Base-by-base conservation (phyloP, 495 filamentous ascomycete genomes). In the Podospora anserina region DNA sequence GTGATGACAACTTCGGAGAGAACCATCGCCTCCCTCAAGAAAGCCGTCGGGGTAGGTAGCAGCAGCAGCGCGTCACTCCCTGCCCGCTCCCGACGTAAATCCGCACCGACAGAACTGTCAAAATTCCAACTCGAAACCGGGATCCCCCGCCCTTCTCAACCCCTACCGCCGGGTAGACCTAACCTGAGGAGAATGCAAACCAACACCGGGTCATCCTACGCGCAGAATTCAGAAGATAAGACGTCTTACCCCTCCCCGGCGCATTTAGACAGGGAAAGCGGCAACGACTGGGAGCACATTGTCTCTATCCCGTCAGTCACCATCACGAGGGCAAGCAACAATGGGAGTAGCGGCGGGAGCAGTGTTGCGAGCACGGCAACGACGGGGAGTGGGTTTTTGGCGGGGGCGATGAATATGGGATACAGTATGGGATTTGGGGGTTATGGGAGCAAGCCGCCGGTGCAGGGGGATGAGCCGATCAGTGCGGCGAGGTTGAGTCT, bases 401-500 rank as follows among this genome's bases (percentile, higher is more conserved):
- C 39, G 39, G 30, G 30, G 30, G 39, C 39, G 39, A 49, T 49
- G 39, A 49, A 49, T 49, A 49, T 49, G 15, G 39, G 39, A 11
- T 49, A 49, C 13, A 58, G 13, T 18, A 26, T 26, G 23, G 55
- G 55, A 6, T 2, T 69, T 9, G n/a, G 59, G 55, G n/a, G 59
- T 39, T 55, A 61, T 20, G 67, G 66, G n/a, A 60, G 53, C 16
- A 71, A 73, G 27, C 70, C 69, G 55, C 66, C 63, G 15, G 63
- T 69, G 18, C 65, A 66, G 7, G 74, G 69, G 13, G 77, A 77
- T 59, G 77, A 77, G 55, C 79, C 81, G 4, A 70, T 82, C 27
- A 80, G 79, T 18, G 79, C 79, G 64, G 82, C 82, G 34, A 71
- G 76, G 69, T 70, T 84, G 59, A 84, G 81, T 67, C 66, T 84